Conservation (phyloP, 2,329 filamentous ascomycete genomes). For the Monosporascus cannonballus region DNA sequence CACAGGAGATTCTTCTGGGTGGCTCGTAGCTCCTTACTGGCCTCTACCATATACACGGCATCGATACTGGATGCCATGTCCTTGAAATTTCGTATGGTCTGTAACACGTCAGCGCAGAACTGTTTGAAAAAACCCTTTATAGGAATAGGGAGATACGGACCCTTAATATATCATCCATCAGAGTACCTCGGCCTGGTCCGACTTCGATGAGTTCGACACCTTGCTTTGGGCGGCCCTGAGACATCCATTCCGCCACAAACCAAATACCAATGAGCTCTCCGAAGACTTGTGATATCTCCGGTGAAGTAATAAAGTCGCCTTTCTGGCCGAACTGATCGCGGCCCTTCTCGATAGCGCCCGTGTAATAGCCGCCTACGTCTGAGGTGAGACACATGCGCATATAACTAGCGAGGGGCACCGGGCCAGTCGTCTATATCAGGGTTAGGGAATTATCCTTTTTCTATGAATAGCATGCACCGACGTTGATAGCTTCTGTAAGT, state of each 20-base stretch:
- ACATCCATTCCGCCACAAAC: conserved; percentile 95
- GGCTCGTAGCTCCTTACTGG: conserved; percentile 71
- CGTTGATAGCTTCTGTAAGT: conserved; percentile 79
- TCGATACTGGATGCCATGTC: conserved; percentile 71
- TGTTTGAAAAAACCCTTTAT: too few species aligned
- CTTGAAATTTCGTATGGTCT: conserved; percentile 83
- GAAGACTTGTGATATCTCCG: conserved; percentile 96
- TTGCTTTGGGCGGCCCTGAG: conserved; percentile 66
- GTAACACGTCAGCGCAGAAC: conserved; percentile 2
- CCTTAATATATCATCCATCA: conserved; percentile 94
- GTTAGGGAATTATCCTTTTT: conserved; percentile 13
- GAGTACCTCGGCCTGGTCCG: conserved; percentile 84
- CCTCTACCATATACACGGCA: conserved; percentile 89
- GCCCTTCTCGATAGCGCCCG: conserved; percentile 58
- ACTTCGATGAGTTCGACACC: conserved; percentile 90
- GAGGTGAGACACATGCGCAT: conserved; percentile 98
- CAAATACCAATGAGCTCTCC: conserved; percentile 91
- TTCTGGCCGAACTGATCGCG: conserved; percentile 87
- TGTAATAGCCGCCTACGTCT: conserved; percentile 90
- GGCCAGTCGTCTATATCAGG: conserved; percentile 63
- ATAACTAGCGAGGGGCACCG: conserved; percentile 84
- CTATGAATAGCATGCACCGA: conserved; percentile 32
- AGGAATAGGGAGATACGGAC: conserved; percentile 42
- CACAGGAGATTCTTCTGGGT: conserved; percentile 80
- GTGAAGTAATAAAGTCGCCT: conserved; percentile 94